Conservation (phyloP, 2,329 filamentous ascomycete species). For the Rhinocladiella mackenziei region DNA sequence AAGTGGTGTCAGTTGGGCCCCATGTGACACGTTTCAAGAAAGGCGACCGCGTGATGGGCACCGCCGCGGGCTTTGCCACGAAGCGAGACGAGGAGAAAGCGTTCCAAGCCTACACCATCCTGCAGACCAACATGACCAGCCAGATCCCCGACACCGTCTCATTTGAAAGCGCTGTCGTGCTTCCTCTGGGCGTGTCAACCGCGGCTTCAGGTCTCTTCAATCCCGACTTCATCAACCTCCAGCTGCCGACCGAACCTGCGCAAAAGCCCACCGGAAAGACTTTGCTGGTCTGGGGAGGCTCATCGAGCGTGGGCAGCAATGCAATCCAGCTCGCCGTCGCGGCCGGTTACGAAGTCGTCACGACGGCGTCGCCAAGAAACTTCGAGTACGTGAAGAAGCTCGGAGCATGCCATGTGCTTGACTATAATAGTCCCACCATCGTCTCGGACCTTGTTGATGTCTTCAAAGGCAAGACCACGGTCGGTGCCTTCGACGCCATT, state of each 20-base stretch:
- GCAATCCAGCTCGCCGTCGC: constrained; percentile 41
- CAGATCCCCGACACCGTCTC: constrained; percentile 34
- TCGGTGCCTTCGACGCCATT: constrained; percentile 25
- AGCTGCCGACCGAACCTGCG: constrained; percentile 22
- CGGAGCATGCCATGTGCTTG: constrained; percentile 39
- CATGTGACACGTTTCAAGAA: constrained; percentile 30
- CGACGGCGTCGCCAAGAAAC: constrained; percentile 35
- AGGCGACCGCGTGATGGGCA: constrained; percentile 33
- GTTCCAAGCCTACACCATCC: constrained; percentile 33
- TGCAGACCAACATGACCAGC: constrained; percentile 24
- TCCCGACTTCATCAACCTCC: constrained; percentile 25
- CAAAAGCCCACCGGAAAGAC: constrained; percentile 4
- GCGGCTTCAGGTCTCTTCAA: constrained; percentile 36
- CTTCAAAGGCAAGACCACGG: constrained; percentile 25
- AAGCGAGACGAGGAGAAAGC: constrained; percentile 24
- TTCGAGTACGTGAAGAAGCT: constrained; percentile 32
- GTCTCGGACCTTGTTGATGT: constrained; percentile 33
- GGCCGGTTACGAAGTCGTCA: constrained; percentile 38
- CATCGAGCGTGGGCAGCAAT: constrained; percentile 41
- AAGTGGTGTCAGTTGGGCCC: constrained; percentile 14
- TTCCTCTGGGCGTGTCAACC: constrained; percentile 36
- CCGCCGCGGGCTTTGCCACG: constrained; percentile 15
- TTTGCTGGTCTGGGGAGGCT: constrained; percentile 43
- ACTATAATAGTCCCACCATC: constrained; percentile 40
- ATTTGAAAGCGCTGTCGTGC: constrained; percentile 34